Percentiles rank a stretch among this genome's conserved stretches.
These are phyloP conservation scores for Cyclotella sp. DNA, from an alignment of 108 stramenopile species.

Conservation along the genomic window DNA sequence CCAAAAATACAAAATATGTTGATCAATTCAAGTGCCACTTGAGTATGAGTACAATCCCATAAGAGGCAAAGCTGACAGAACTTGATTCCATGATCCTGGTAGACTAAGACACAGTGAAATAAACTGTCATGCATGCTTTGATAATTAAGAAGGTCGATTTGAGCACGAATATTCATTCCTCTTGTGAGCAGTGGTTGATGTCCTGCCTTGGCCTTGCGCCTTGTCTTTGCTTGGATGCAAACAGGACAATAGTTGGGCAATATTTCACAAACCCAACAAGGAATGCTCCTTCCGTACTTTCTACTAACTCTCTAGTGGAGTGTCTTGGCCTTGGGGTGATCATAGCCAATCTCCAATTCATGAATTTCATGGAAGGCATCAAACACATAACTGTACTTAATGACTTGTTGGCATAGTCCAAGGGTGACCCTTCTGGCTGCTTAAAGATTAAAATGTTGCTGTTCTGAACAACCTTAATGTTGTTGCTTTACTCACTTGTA, in stretches of 20 bases:
- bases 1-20: slow-evolving; percentile 12
- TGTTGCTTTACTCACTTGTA: no score
- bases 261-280: not conserved
- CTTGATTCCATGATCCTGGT: slow-evolving; percentile 41
- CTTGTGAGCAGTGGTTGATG: slow-evolving; percentile 20
- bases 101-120: slow-evolving; percentile 30
- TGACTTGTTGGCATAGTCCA: no score
- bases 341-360: no score
- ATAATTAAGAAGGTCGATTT: slow-evolving; percentile 41
- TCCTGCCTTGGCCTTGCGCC: slow-evolving; percentile 8
- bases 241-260: not conserved
- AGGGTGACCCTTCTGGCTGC: no score
- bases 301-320: not conserved
- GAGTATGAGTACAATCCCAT: not conserved
- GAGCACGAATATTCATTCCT: slow-evolving; percentile 23
- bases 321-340: not conserved
- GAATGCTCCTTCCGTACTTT: not conserved
- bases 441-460: no score
- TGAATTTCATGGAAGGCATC: no score
- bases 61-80: not conserved
- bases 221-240: not conserved
- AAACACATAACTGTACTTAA: no score
- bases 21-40: slow-evolving; percentile 13
- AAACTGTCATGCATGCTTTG: slow-evolving; percentile 46
- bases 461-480: no score